A percentile compares a stretch with the other conserved stretches of the same genome.
Conservation (phyloP, 1,284 basidiomycete species). For the Cryptococcus hybrid region DNA sequence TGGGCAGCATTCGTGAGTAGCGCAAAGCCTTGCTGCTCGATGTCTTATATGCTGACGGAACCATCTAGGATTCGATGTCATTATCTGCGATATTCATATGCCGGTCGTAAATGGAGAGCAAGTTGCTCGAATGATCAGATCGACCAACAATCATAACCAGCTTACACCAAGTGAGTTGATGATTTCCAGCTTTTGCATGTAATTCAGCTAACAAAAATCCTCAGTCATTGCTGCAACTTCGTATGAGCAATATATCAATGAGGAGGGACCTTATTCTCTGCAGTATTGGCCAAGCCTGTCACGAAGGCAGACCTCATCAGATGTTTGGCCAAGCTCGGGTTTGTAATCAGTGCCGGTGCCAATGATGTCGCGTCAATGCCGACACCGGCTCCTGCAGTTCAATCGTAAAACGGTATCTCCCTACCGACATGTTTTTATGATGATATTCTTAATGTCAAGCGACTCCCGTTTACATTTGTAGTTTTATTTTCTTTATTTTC, state of each 20-base stretch:
- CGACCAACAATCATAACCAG: slow-evolving; percentile 50
- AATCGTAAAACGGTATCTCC: too few relatives aligned
- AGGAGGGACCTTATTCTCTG: slow-evolving; percentile 77
- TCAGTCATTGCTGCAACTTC: slow-evolving; percentile 58
- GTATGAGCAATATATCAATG: slow-evolving; percentile 63
- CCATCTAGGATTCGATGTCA: slow-evolving; percentile 52
- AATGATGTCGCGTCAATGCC: background rate
- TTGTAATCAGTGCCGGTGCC: slow-evolving; percentile 49
- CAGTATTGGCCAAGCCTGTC: slow-evolving; percentile 81
- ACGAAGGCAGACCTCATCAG: slow-evolving; percentile 77
- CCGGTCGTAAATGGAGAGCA: slow-evolving; percentile 49
- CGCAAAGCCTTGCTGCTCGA: background rate
- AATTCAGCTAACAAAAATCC: background rate
- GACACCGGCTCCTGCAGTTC: background rate
- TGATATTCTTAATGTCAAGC: too few relatives aligned
- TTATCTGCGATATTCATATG: slow-evolving; percentile 53
- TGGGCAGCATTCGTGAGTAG: slow-evolving; percentile 86
- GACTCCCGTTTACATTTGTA: background rate
- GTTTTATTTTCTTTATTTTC: background rate
- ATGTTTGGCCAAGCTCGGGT: slow-evolving; percentile 78
- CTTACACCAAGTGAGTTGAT: slow-evolving; percentile 46
- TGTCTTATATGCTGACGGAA: background rate
- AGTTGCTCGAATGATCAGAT: slow-evolving; percentile 51
- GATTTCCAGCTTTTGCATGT: background rate
- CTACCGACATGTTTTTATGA: too few relatives aligned